Evolutionary conservation across 2,329 filamentous ascomycete species (phyloP).

Genomic region (Aspergillus proliferans): DNA sequence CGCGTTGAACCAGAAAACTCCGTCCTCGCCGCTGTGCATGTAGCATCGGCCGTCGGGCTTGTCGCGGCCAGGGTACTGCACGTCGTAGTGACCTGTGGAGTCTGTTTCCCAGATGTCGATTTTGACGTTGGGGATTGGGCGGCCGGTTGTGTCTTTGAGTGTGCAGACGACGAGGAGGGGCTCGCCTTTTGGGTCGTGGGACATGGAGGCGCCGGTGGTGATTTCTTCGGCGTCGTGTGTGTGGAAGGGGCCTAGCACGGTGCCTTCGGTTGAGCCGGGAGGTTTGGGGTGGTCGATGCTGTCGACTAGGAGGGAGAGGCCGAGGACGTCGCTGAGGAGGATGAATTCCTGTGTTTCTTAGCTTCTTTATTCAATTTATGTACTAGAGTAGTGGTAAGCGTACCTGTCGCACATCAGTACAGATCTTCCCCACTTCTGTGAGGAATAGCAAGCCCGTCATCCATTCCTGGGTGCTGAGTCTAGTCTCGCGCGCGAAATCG

Average conservation of each 20-base stretch:
- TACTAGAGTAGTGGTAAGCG: conserved; percentile 14
- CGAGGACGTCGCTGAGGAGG: conserved; percentile 71
- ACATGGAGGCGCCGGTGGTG: conserved; percentile 55
- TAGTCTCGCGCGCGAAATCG: conserved; percentile 73
- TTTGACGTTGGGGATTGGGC: conserved; percentile 59
- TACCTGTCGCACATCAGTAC: conserved; percentile 66
- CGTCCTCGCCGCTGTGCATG: conserved; percentile 62
- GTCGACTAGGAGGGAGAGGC: conserved; percentile 73
- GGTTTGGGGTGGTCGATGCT: conserved; percentile 79
- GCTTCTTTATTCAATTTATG: background rate
- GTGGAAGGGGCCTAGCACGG: conserved; percentile 76
- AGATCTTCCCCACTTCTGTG: conserved; percentile 66
- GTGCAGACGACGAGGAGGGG: conserved; percentile 68
- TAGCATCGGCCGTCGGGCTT: conserved; percentile 68
- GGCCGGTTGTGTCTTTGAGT: conserved; percentile 58
- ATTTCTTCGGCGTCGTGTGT: conserved; percentile 63
- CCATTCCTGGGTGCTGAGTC: conserved; percentile 72
- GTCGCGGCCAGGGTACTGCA: conserved; percentile 62
- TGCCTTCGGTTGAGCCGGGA: conserved; percentile 63
- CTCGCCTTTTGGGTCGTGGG: conserved; percentile 62
- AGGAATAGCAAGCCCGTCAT: conserved; percentile 67
- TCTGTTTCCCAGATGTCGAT: conserved; percentile 85
- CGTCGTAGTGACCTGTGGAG: conserved; percentile 72
- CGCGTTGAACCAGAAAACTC: conserved; percentile 76
- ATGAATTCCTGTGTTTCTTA: conserved; percentile 59